Conservation (phyloP, 805 yeast species). For the Cyberlindnera sargentensis region DNA sequence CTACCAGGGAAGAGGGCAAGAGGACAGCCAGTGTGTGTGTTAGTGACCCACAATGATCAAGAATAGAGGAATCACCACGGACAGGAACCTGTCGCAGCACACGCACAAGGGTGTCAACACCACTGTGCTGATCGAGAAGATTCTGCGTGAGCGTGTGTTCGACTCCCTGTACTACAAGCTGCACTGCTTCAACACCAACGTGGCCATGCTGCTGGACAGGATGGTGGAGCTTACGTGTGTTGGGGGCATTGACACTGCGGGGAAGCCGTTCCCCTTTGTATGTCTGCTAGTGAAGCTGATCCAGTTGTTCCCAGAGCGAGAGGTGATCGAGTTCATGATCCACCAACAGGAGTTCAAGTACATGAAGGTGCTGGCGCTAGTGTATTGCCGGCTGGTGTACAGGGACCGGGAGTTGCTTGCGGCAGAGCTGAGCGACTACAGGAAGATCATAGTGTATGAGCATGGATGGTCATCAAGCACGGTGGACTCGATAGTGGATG, state of each 20-base stretch:
- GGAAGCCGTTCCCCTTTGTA: slow-evolving; percentile 65
- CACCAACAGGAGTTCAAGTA: slow-evolving; percentile 71
- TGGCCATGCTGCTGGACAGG: slow-evolving; percentile 43
- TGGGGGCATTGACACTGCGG: slow-evolving; percentile 51
- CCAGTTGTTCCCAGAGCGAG: slow-evolving; percentile 64
- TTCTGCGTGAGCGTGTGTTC: slow-evolving; percentile 47
- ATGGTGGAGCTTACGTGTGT: slow-evolving; percentile 38
- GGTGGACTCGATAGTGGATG: slow-evolving; percentile 74
- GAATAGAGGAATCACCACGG: slow-evolving; percentile 8
- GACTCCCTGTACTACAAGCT: slow-evolving; percentile 55
- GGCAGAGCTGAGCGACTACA: slow-evolving; percentile 52
- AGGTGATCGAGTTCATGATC: slow-evolving; percentile 47
- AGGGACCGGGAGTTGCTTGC: slow-evolving; percentile 34
- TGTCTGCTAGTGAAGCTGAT: slow-evolving; percentile 70
- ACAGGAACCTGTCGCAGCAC: slow-evolving; percentile 15
- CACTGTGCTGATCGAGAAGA: slow-evolving; percentile 47
- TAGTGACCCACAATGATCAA: not conserved
- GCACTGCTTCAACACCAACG: slow-evolving; percentile 43
- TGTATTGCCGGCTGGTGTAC: slow-evolving; percentile 46
- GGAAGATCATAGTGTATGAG: slow-evolving; percentile 52
- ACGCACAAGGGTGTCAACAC: slow-evolving; percentile 39
- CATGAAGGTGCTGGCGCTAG: slow-evolving; percentile 57
- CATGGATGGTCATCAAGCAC: slow-evolving; percentile 37
- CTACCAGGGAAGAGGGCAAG: no score
- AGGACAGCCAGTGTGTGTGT: no score